Evolutionary conservation across 208 protist species (phyloP).

Genomic region (Angomonas desouzai): DNA sequence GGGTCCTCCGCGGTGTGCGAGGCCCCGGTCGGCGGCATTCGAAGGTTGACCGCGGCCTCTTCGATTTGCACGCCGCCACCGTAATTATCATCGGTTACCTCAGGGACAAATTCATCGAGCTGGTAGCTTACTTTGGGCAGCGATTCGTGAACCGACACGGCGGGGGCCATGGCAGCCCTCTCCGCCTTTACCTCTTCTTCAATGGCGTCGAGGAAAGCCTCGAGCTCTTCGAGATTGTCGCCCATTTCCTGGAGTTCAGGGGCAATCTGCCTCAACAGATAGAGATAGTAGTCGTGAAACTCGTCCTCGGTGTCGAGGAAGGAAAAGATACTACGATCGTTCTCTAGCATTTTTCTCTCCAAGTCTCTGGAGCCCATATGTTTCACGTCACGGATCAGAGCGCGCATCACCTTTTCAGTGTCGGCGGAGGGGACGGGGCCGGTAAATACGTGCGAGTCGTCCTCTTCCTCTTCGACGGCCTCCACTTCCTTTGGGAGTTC

Average conservation of each 20-base stretch:
- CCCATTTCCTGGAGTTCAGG: slow-evolving; percentile 81
- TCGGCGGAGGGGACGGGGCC: slow-evolving; percentile 65
- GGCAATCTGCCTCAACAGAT: slow-evolving; percentile 61
- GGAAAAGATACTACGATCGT: slow-evolving; percentile 63
- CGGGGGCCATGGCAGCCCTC: slow-evolving; percentile 10
- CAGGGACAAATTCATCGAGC: slow-evolving; percentile 7
- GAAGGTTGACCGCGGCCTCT: slow-evolving; percentile 44
- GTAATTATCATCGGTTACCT: not conserved
- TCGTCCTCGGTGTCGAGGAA: slow-evolving; percentile 84
- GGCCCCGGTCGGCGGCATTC: slow-evolving; percentile 18
- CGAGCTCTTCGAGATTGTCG: slow-evolving; percentile 80
- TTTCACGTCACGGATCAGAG: slow-evolving; percentile 54
- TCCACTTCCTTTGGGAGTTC: slow-evolving; percentile 9
- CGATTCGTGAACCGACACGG: not conserved
- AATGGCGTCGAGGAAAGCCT: slow-evolving; percentile 55
- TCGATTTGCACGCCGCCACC: slow-evolving; percentile 70
- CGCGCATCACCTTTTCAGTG: slow-evolving; percentile 59
- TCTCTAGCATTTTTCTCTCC: slow-evolving; percentile 70
- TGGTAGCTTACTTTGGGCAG: not conserved
- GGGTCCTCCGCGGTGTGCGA: not conserved
- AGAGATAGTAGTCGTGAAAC: slow-evolving; percentile 88
- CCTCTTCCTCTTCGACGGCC: slow-evolving; percentile 9
- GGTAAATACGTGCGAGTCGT: slow-evolving; percentile 30
- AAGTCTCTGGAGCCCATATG: slow-evolving; percentile 56
- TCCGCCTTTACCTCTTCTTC: slow-evolving; percentile 67